phyloP scores from a whole-genome alignment of 2,329 filamentous ascomycete genomes.

The Sclerotinia subarctica region DNA sequence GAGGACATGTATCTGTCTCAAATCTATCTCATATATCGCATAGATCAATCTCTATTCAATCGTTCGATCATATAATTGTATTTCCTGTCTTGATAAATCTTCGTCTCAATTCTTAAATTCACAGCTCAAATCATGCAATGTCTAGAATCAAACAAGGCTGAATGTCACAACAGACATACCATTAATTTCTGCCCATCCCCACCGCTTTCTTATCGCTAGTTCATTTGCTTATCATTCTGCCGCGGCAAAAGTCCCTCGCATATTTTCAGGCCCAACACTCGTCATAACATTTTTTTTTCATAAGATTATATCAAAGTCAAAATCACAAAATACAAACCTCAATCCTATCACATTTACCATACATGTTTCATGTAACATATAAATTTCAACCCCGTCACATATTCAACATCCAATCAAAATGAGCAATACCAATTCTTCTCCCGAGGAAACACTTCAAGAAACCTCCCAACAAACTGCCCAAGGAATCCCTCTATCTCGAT shows the following conservation, averaged over 20 bases:
- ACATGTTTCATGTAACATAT: too few species aligned
- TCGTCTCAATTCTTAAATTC: not conserved
- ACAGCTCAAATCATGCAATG: not conserved
- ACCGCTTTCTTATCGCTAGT: constrained; percentile 23
- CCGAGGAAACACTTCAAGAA: not conserved
- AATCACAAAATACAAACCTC: not conserved
- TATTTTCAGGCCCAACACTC: not conserved
- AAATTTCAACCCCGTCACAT: not conserved
- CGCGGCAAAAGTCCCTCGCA: not conserved
- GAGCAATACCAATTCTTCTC: not conserved
- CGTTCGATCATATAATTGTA: too few species aligned
- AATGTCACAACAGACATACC: not conserved
- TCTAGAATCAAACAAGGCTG: not conserved
- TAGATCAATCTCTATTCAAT: too few species aligned
- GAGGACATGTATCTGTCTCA: not conserved
- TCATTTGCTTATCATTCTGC: not conserved
- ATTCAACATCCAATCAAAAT: not conserved
- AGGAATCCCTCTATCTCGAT: constrained; percentile 42
- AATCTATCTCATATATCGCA: not conserved
- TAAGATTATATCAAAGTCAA: not conserved
- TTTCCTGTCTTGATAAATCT: not conserved
- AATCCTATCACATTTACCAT: not conserved
- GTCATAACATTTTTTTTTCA: not conserved
- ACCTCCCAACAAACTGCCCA: not conserved
- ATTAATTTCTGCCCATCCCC: not conserved